Percentiles rank a stretch among this genome's conserved stretches.
Conservation (phyloP, 768 basidiomycete species). For the Neoboletus magnificus region DNA sequence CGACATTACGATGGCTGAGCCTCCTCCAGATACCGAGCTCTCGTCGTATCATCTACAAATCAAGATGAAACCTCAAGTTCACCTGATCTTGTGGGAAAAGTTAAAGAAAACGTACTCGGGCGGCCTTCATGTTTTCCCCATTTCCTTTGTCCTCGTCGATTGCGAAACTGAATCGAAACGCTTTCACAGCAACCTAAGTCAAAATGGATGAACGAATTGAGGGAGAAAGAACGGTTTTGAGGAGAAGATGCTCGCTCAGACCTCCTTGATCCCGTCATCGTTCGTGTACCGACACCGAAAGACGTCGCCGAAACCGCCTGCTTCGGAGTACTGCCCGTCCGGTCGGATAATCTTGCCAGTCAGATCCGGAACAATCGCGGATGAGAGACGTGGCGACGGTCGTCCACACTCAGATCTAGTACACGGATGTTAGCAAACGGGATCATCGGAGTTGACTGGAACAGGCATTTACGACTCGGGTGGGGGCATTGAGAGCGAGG, state of each 20-base stretch:
- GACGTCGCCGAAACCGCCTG: constrained; percentile 7
- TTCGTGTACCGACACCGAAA: not conserved
- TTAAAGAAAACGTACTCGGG: constrained; percentile 2
- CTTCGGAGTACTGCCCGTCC: not conserved
- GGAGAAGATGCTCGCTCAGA: not conserved
- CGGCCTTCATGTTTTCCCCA: not conserved
- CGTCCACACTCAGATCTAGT: not conserved
- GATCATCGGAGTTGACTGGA: no score
- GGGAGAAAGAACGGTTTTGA: not conserved
- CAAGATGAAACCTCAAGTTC: not conserved
- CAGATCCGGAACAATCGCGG: not conserved
- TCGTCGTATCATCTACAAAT: constrained; percentile 1
- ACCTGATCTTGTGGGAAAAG: not conserved
- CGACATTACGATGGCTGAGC: constrained; percentile 1
- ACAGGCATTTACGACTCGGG: not conserved
- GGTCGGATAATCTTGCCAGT: not conserved
- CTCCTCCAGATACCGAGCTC: constrained; percentile 9
- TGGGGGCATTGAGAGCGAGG: not conserved
- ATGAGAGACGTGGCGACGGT: not conserved
- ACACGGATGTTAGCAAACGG: no score
- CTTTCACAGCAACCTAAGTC: constrained; percentile 8
- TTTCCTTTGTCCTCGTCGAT: not conserved
- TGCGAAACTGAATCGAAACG: constrained; percentile 5
- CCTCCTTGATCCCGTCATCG: not conserved
- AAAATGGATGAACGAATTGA: not conserved